Percentiles rank a stretch among this genome's conserved stretches.
phyloP scores from a whole-genome alignment of 768 basidiomycete genomes.

The Pilatotrama ljubarskyi region DNA sequence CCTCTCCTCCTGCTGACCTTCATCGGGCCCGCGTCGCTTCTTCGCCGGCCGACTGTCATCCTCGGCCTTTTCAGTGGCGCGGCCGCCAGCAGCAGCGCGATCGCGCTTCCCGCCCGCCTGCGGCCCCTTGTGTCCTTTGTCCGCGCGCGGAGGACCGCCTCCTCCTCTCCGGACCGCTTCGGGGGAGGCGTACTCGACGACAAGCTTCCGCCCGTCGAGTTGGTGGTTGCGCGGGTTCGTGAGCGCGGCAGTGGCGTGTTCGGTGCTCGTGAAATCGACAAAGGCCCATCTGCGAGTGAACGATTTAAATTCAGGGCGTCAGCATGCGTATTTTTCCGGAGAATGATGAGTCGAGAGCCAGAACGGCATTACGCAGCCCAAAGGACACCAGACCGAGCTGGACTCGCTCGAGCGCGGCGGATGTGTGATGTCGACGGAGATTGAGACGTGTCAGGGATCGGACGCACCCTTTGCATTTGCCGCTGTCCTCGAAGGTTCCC shows the following conservation, averaged over 20 bases:
- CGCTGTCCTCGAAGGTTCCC: conserved; percentile 96
- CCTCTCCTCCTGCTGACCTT: conserved; percentile 10
- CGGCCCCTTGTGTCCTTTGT: conserved; percentile 1
- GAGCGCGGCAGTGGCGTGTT: conserved; percentile 80
- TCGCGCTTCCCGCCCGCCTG: conserved; percentile 2
- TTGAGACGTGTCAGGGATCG: background rate
- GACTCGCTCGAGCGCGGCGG: background rate
- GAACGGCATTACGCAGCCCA: background rate
- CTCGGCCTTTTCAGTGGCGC: conserved; percentile 13
- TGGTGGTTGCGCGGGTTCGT: conserved; percentile 83
- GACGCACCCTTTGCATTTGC: conserved; percentile 90
- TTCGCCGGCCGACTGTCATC: conserved; percentile 26
- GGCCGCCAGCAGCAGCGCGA: conserved; percentile 7
- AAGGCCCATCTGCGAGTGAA: conserved; percentile 76
- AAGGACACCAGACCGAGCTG: background rate
- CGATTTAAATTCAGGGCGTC: background rate
- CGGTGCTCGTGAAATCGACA: conserved; percentile 80
- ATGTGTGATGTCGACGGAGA: background rate
- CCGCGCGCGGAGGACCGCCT: conserved; percentile 20
- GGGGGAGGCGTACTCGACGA: conserved; percentile 85
- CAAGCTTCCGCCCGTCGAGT: conserved; percentile 80
- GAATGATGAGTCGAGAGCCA: background rate
- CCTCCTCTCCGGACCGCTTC: conserved; percentile 89
- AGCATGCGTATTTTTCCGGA: background rate
- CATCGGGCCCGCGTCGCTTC: conserved; percentile 22